These are phyloP conservation scores for Agrocybe praecox DNA, from an alignment of 768 basidiomycete genomes.

Conservation along the genomic window DNA sequence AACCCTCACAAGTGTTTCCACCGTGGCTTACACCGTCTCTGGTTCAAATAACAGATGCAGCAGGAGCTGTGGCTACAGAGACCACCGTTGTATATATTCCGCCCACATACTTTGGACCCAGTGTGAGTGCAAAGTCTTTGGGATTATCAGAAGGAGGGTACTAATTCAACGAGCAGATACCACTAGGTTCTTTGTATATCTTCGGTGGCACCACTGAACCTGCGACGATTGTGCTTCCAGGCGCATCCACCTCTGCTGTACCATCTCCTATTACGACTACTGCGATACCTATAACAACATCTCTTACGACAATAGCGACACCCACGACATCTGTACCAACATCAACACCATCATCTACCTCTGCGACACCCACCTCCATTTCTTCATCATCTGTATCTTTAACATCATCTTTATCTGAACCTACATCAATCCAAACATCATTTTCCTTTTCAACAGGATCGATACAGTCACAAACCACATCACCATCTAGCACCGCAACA, in stretches of 20 bases:
- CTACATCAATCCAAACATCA: constrained; percentile 24
- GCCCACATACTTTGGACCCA: constrained; percentile 82
- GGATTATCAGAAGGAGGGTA: not conserved
- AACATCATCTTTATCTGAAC: constrained; percentile 22
- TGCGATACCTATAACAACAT: constrained; percentile 24
- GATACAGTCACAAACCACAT: constrained; percentile 15
- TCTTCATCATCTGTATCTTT: constrained; percentile 28
- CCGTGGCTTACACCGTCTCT: constrained; percentile 70
- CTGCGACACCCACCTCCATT: constrained; percentile 33
- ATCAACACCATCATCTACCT: constrained; percentile 28
- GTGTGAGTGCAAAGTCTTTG: constrained; percentile 51
- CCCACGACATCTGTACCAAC: constrained; percentile 32
- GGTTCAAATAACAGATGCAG: constrained; percentile 52
- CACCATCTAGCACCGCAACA: constrained; percentile 24
- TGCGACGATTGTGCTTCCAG: constrained; percentile 32
- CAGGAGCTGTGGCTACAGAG: constrained; percentile 58
- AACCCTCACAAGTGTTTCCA: constrained; percentile 68
- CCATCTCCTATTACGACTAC: constrained; percentile 26
- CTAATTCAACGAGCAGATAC: constrained; percentile 53
- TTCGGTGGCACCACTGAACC: constrained; percentile 78
- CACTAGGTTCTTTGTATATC: constrained; percentile 69
- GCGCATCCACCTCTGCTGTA: constrained; percentile 1
- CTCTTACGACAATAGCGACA: constrained; percentile 25
- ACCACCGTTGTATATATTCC: constrained; percentile 64
- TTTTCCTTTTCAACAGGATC: constrained; percentile 18